These are phyloP conservation scores for Calonectria ilicicola DNA, from an alignment of 2,329 filamentous ascomycete genomes.

Conservation along the genomic window DNA sequence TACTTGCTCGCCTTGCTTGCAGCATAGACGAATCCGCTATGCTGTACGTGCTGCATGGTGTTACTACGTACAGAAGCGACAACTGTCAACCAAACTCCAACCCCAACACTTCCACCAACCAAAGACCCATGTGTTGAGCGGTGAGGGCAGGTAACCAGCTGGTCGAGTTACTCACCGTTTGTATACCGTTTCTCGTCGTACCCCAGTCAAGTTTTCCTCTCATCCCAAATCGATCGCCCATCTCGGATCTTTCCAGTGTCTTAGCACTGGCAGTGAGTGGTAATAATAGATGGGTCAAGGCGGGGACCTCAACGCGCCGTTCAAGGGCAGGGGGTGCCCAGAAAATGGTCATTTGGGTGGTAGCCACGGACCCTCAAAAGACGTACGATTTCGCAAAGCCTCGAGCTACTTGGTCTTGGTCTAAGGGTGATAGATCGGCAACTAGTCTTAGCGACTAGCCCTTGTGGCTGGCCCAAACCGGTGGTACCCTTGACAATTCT, in stretches of 20 bases:
- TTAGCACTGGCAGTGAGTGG: neutral
- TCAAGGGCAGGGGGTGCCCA: neutral
- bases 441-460: conserved; percentile 40
- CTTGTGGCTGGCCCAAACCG: conserved; percentile 42
- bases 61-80: neutral
- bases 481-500: conserved; percentile 38
- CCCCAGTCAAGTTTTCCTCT: neutral
- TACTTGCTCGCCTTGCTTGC: conserved; percentile 14
- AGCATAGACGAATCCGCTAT: conserved; percentile 23
- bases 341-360: conserved; percentile 12
- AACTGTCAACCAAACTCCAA: conserved; percentile 1
- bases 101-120: conserved; percentile 9
- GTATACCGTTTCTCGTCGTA: neutral
- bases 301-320: neutral
- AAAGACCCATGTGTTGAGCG: conserved; percentile 15
- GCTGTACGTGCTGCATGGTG: conserved; percentile 11
- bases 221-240: neutral
- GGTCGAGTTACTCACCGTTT: neutral
- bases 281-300: conserved; percentile 5
- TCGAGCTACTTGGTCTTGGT: conserved; percentile 19
- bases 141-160: conserved; percentile 7
- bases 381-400: conserved; percentile 27
- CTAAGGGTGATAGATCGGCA: conserved; percentile 40
- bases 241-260: conserved; percentile 9
- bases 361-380: conserved; percentile 20